Percentiles rank a stretch among this genome's conserved stretches.
Evolutionary conservation across 352 stramenopile genomes (phyloP).

Genomic region (Globisporangium polare): DNA sequence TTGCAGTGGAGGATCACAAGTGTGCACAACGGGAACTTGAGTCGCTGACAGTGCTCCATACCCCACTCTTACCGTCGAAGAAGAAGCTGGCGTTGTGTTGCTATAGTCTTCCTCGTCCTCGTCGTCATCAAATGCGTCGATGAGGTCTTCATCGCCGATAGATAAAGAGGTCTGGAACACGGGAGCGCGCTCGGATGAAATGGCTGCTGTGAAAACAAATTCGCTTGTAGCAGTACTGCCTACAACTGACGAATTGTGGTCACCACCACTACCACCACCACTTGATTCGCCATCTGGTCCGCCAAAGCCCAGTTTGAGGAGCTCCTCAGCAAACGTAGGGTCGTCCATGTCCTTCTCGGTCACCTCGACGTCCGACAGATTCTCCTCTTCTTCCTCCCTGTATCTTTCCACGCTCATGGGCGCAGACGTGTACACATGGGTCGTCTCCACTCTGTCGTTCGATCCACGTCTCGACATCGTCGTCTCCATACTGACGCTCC

Average conservation of each 20-base stretch:
- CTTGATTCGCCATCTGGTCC: neutral
- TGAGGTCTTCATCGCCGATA: slow-evolving; percentile 56
- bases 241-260: neutral
- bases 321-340: slow-evolving; percentile 40
- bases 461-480: neutral
- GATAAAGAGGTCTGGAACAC: slow-evolving; percentile 13
- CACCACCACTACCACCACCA: neutral
- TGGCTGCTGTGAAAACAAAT: neutral
- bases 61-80: neutral
- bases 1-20: neutral
- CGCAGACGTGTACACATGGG: slow-evolving; percentile 16
- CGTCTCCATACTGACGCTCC: neutral
- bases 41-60: slow-evolving; percentile 2
- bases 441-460: neutral
- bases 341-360: slow-evolving; percentile 60
- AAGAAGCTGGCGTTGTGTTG: neutral
- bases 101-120: slow-evolving; percentile 29
- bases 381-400: slow-evolving; percentile 15
- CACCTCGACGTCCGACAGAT: slow-evolving; percentile 40
- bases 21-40: neutral
- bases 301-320: slow-evolving; percentile 34
- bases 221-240: neutral
- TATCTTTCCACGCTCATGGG: neutral
- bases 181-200: neutral
- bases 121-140: slow-evolving; percentile 65